These are phyloP conservation scores for Chlorokybus atmophyticus DNA, from an alignment of 139 green algal species.

Conservation along the genomic window DNA sequence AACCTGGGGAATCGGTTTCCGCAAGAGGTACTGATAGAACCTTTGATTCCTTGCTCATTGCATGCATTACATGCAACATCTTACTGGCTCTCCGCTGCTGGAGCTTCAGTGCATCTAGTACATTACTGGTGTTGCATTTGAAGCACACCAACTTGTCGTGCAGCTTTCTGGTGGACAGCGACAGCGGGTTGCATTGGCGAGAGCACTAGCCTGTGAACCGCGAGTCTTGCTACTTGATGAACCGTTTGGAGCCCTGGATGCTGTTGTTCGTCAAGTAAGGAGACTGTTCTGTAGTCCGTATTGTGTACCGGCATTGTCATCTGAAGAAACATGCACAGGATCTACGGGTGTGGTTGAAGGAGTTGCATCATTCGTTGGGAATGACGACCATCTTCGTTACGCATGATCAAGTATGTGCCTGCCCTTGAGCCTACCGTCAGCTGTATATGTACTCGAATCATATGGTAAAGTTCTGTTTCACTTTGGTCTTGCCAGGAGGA, in stretches of 20 bases:
- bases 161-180: slow-evolving; percentile 9
- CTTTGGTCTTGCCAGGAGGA: neutral
- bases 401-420: slow-evolving; percentile 64
- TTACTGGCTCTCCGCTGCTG: neutral
- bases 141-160: slow-evolving; percentile 44
- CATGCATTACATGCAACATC: too few relatives aligned
- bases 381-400: slow-evolving; percentile 75
- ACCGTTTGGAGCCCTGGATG: neutral
- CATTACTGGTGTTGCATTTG: slow-evolving; percentile 49
- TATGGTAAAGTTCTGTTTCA: too few relatives aligned
- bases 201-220: slow-evolving; percentile 44
- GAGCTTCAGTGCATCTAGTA: too few relatives aligned
- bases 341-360: slow-evolving; percentile 45
- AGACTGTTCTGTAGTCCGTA: slow-evolving; percentile 66
- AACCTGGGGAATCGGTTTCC: slow-evolving; percentile 52
- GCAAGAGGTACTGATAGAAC: neutral
- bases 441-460: too few relatives aligned
- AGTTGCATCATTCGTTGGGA: slow-evolving; percentile 18
- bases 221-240: neutral
- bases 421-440: too few relatives aligned
- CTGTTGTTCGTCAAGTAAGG: slow-evolving; percentile 30
- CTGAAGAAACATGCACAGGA: slow-evolving; percentile 31
- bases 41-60: too few relatives aligned
- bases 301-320: slow-evolving; percentile 56
- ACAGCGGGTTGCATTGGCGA: slow-evolving; percentile 34